Evolutionary conservation across 106 monocot species (phyloP), one percentile per base, ranked within the genome.

Genomic region (Dendrobium nobile): DNA sequence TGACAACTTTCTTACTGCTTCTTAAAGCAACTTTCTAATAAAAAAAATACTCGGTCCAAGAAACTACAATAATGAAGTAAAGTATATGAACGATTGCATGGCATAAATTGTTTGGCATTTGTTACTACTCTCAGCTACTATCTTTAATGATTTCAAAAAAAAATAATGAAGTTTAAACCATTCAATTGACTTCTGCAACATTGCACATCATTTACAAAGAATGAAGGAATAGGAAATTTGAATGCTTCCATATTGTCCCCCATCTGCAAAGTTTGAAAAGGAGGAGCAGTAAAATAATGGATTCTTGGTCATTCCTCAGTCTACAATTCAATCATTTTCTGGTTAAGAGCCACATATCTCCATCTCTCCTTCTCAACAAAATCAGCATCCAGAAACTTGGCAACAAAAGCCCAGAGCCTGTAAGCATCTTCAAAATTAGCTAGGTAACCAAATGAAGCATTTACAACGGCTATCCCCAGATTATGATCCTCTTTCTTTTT

Each of bases 291-390:
- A 33, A 33, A 16, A 40, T 16, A 65, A 65, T 26, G 26, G 33
- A 72, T 37, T 72, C 33, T 72, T 40, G 8, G 15, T 16, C 5
- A 15, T 70, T 28, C 33, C 37, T 24, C 70, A 70, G 31, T 56
- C 83, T 83, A 95, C 20, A 95, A 78, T 80, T 95, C 92, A 9
- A 95, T 78, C 86, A 87, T 82, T 72, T 86, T 95, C 87, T 95
- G 95, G 64, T 95, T 95, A 26, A 95, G 82, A 31, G 95, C 82
- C 77, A 85, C 79, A 84, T 92, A 95, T 86, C 90, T 95, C 95
- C 95, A 92, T 80, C 87, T 90, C 82, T 95, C 95, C 80, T 91
- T 95, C 84, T 95, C 95, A 7, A 92, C 89, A 43, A 95, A 95
- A 82, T 95, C 95, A 1, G 95, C 95, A 80, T 95, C 95, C 77